Conservation (phyloP, 441 rosid genomes). For the Gossypium gossypioides region DNA sequence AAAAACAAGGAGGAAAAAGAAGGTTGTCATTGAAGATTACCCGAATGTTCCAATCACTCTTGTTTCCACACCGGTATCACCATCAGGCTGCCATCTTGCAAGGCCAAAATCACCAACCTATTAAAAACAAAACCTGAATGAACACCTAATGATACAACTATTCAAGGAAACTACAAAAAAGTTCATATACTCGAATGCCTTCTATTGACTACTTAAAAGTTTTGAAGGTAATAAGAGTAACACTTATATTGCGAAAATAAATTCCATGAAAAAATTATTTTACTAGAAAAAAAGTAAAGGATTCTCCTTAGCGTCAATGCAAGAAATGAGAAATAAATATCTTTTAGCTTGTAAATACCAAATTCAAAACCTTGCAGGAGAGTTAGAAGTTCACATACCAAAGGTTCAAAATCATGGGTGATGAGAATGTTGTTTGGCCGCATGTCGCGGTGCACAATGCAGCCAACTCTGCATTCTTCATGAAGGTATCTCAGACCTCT, state of each 20-base stretch:
- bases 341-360: not conserved
- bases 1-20: not conserved
- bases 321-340: not conserved
- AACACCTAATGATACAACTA: not conserved
- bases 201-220: not conserved
- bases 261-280: not conserved
- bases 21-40: constrained; percentile 30
- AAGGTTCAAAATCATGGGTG: constrained; percentile 93
- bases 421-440: constrained; percentile 95
- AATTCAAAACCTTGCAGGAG: not conserved
- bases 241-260: not conserved
- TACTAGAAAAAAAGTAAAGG: not conserved
- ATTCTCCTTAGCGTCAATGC: not conserved
- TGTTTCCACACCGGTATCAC: constrained; percentile 84
- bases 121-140: constrained; percentile 10
- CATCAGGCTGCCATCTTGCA: constrained; percentile 99
- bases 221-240: not conserved
- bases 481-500: constrained; percentile 96
- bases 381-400: constrained; percentile 39
- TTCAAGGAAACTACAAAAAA: not conserved
- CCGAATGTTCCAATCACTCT: constrained; percentile 98
- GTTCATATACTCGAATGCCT: not conserved
- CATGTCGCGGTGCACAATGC: constrained; percentile 97
- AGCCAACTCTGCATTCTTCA: constrained; percentile 99
- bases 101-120: constrained; percentile 99